A percentile compares a stretch with the other conserved stretches of the same genome.
Evolutionary conservation across 306 rosid genomes (phyloP).

Genomic region (Acacia acuminata): DNA sequence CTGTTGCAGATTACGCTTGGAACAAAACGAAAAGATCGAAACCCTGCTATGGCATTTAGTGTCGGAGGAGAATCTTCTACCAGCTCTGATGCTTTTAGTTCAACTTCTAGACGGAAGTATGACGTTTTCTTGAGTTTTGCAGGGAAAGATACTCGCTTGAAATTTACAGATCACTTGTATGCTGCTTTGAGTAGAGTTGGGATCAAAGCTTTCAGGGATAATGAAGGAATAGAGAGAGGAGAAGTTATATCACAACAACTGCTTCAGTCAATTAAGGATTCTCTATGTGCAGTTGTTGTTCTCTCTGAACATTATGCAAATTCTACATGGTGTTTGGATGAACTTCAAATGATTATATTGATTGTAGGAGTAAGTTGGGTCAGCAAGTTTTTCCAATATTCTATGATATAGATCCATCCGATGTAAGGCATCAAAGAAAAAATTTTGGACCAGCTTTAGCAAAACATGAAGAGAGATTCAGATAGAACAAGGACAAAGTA

Average conservation of each 20-base stretch:
- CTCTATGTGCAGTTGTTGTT: background rate
- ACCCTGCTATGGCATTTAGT: background rate
- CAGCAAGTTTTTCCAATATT: background rate
- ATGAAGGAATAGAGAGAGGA: background rate
- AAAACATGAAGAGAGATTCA: background rate
- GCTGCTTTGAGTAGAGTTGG: background rate
- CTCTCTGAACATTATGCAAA: background rate
- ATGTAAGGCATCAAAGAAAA: background rate
- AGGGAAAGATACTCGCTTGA: background rate
- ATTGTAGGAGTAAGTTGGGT: background rate
- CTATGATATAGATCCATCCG: background rate
- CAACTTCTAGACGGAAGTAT: background rate
- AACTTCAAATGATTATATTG: background rate
- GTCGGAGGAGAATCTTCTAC: background rate
- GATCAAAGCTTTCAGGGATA: slow-evolving; percentile 1
- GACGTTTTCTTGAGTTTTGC: slow-evolving; percentile 14
- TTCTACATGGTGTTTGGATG: background rate
- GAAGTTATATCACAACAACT: background rate
- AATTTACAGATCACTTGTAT: background rate
- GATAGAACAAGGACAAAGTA: background rate
- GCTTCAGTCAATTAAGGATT: background rate
- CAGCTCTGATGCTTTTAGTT: background rate
- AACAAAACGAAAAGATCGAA: background rate
- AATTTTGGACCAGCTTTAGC: background rate
- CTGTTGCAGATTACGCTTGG: background rate